Base-by-base conservation (phyloP, 306 rosid species). In the Lupinus albus region DNA sequence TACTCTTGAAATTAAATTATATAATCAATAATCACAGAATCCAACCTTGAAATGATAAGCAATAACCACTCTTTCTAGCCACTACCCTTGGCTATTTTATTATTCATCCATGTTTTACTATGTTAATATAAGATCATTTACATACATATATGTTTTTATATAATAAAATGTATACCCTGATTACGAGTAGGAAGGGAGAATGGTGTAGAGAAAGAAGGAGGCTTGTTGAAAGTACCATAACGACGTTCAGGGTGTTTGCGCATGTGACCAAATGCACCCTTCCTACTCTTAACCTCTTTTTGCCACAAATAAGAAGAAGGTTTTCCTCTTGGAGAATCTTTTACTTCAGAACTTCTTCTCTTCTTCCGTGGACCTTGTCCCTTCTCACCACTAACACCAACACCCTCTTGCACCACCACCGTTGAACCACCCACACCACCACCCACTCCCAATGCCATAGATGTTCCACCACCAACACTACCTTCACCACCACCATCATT, bases 231-330 rank as follows among this genome's bases (percentile, higher is more conserved):
- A 10, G 81, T 79, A 0, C 84, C 76, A 6, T 76, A 77, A 0
- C 17, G 2, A 11, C 84, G 81, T 0, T 72, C 69, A 8, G 84
- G 81, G 68, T 80, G 84, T 4, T 36, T 48, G 0, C 81, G 64
- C 84, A 80, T 80, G 35, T 80, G 84, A 0, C 81, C 84, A 49
- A 80, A 80, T 2, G 72, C 84, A 0, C 66, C 78, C 58, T 67
- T 80, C 84, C 81, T 72, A 1, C 79, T 38, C 0, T 14, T 0
- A 5, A 80, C 76, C 14, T 73, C 59, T 17, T 8, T 80, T 0
- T 5, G 5, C 1, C 84, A 80, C 17, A 72, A 25, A 0, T 39
- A 73, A 15, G 79, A 81, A 2, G 21, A 47, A 0, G 84, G 84
- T 17, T 7, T 33, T 30, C 84, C 60, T 0, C 6, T 2, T 1